Base-by-base conservation (phyloP, 345 rosid species). In the Crucihimalaya himalaica region DNA sequence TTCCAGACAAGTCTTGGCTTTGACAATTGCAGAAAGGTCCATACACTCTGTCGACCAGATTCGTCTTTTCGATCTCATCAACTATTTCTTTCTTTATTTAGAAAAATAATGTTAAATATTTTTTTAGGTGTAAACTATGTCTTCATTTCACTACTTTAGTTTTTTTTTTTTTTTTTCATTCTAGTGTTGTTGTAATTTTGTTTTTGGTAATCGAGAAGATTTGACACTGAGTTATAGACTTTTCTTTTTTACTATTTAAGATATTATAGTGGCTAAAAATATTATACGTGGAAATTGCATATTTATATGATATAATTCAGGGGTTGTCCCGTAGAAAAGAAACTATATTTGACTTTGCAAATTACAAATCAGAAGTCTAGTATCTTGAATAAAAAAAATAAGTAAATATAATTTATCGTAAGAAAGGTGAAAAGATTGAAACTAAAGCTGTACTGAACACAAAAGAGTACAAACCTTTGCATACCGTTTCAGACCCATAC, bases 291-390 rank as follows among this genome's bases (percentile, higher is more conserved):
- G 18, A 42, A n/a, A 43, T n/a, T 46, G 23, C 23, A 8, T 46
- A 2, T 46, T 46, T 46, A 46, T 46, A 46, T 40, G 16, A 35
- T 34, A 35, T 35, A 20, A 19, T 14, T 21, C 2, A 21, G 42
- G 6, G 50, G 18, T n/a, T 62, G 5, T 46, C 6, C 32, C 39
- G 39, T 27, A 5, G 2, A 48, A 32, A 65, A 20, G 9, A 55
- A 42, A 40, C 42, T 54, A 68, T 39, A 68, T 55, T 68, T 68
- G 72, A 54, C 72, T 54, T 68, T 68, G 18, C 52, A 27, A 54
- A 53, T 14, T 5, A 37, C 51, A 27, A 11, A 16, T 12, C 46
- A 54, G 5, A 40, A 54, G 40, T 68, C 72, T n/a, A 68, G 28
- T 12, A 13, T 16, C 4, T 50, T 50, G 47, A 35, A 51, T 2